A percentile compares a stretch with the other conserved stretches of the same genome.
Conservation (phyloP, 345 rosid genomes). For the Noccaea bulbosa region DNA sequence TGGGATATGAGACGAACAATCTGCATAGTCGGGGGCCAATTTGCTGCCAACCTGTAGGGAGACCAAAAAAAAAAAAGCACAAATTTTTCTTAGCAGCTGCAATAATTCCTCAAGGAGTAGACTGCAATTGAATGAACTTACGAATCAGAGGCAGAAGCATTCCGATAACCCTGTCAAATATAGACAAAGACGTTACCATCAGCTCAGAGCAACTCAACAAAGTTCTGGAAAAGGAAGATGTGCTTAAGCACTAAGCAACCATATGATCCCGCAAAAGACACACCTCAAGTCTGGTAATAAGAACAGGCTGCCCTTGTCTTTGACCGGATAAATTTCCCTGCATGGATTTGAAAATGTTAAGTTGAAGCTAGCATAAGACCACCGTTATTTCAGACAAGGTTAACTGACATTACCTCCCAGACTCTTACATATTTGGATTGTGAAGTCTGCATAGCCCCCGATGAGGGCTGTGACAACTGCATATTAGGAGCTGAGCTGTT, state of each 20-base stretch:
- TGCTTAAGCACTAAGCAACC: slow-evolving; percentile 18
- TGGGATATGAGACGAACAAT: slow-evolving; percentile 95
- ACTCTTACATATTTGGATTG: slow-evolving; percentile 90
- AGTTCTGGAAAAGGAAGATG: slow-evolving; percentile 14
- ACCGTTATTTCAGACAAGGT: slow-evolving; percentile 15
- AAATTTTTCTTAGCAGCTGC: slow-evolving; percentile 3
- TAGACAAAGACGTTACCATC: slow-evolving; percentile 33
- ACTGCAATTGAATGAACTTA: slow-evolving; percentile 52
- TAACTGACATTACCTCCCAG: slow-evolving; percentile 82
- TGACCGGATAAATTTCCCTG: slow-evolving; percentile 96
- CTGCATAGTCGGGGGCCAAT: slow-evolving; percentile 96
- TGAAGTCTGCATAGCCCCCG: slow-evolving; percentile 68
- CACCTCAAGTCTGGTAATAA: slow-evolving; percentile 94
- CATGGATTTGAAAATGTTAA: slow-evolving; percentile 31
- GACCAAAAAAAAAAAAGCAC: slow-evolving; percentile 14
- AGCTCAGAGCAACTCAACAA: slow-evolving; percentile 23
- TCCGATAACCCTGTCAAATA: slow-evolving; percentile 85
- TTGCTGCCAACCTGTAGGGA: slow-evolving; percentile 85
- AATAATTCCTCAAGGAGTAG: slow-evolving; percentile 1
- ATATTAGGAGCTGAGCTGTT: slow-evolving; percentile 68
- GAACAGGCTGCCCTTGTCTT: slow-evolving; percentile 97
- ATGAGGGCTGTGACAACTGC: slow-evolving; percentile 72
- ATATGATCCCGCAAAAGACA: slow-evolving; percentile 23
- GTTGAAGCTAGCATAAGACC: slow-evolving; percentile 11
- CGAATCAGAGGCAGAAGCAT: slow-evolving; percentile 86